A percentile compares a stretch with the other conserved stretches of the same genome.
Conservation (phyloP, 768 basidiomycete genomes). For the Leccinum pellstonianum region DNA sequence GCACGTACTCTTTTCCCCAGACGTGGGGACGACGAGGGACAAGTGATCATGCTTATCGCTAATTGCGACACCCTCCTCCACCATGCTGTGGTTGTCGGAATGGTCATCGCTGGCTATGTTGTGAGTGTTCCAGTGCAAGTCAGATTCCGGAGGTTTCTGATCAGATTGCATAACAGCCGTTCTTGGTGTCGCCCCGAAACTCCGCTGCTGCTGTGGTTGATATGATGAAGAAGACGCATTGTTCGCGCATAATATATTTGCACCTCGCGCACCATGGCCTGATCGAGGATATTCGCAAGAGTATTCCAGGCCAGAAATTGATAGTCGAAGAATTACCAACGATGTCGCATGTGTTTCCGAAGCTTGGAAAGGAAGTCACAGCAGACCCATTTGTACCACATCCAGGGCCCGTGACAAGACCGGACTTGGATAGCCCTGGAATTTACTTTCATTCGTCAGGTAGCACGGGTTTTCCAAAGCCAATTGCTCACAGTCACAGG, state of each 20-base stretch:
- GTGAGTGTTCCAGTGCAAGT: constrained; percentile 33
- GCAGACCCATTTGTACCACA: constrained; percentile 13
- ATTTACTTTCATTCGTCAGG: constrained; percentile 25
- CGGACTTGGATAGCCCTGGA: constrained; percentile 1
- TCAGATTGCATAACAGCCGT: constrained; percentile 15
- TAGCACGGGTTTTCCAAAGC: constrained; percentile 48
- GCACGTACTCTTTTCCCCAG: constrained; percentile 23
- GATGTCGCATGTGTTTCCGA: constrained; percentile 35
- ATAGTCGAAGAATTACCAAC: constrained; percentile 13
- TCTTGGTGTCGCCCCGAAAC: constrained; percentile 31
- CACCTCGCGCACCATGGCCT: constrained; percentile 11
- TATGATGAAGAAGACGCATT: constrained; percentile 12
- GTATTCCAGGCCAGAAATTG: background rate
- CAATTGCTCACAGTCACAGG: constrained; percentile 35
- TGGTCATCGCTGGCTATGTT: constrained; percentile 29
- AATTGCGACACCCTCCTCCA: constrained; percentile 26
- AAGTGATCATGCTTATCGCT: constrained; percentile 34
- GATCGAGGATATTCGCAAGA: constrained; percentile 8
- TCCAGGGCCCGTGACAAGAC: background rate
- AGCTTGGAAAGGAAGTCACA: constrained; percentile 33
- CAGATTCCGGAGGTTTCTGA: constrained; percentile 20
- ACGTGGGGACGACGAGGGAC: constrained; percentile 17
- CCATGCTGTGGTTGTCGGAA: constrained; percentile 15
- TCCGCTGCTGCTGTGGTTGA: constrained; percentile 5
- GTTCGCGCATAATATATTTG: constrained; percentile 13